Base-by-base conservation (phyloP, 202 grass and related monocot species). In the Carex sylvatica region DNA sequence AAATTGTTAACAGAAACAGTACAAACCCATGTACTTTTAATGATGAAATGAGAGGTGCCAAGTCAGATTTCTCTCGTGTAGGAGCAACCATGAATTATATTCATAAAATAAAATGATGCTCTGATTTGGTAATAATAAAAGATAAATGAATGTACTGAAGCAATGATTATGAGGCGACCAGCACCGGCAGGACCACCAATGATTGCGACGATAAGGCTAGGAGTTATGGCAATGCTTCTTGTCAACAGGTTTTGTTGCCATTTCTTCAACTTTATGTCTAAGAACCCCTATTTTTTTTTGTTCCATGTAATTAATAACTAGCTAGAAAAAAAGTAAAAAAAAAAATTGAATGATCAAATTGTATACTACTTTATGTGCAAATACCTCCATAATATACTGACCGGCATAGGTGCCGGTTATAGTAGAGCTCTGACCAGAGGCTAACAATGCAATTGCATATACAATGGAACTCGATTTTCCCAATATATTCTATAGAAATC, bases 331-430 rank as follows among this genome's bases (percentile, higher is more conserved):
- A 47, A 47, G 2, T 47, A 11, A 47, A 47, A 46, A 46, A 47
- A 47, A 1, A 40, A 47, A 10, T 46, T 49, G 46, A 12, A n/a
- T 40, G 16, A 65, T 19, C 12, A 52, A 49, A 65, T 44, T 62
- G 26, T 64, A 64, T 24, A 66, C 0, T 53, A 82, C 18, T 53
- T 51, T 67, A 4, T 23, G 65, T 83, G 10, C 31, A 33, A 11
- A 73, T 86, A 94, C 90, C 91, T 94, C 77, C 94, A 97, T 97
- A 82, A 97, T 88, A 71, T 88, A 93, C 87, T 97, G 94, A 31
- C 91, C 94, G 0, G 90, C 92, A 19, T 92, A 97, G 20, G 90
- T 97, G 53, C 91, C 93, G 16, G 88, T 94, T 20, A 97, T 94
- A 15, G 90, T 88, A 66, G 94, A 94, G 85, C 91, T 91, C 83